Base-by-base conservation (phyloP, 2,329 filamentous ascomycete genomes). In the Botrytis paeoniae region DNA sequence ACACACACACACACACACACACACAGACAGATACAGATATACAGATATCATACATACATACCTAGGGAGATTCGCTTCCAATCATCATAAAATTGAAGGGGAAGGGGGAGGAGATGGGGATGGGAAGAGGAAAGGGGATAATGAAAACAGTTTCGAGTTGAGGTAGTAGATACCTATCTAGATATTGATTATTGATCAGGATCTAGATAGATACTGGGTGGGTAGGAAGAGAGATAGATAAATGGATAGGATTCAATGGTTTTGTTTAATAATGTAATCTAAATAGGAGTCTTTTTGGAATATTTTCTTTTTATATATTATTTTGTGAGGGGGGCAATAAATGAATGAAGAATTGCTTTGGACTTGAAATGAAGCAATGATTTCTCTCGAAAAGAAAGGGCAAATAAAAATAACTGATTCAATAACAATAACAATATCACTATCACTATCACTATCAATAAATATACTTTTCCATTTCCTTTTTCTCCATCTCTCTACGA, bases 61-160 rank as follows among this genome's bases (percentile, higher is more conserved):
- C 51, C n/a, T 18, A 18, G n/a, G n/a, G 1, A 18, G 51, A 29
- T 18, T 51, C 32, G 22, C 22, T 51, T 65, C 32, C 48, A 51
- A 51, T n/a, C 32, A n/a, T 51, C 12, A 51, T 37, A 63, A 43
- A 39, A 48, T 70, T 45, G 48, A 66, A 39, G 66, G 66, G 54
- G 18, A 4, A 25, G 20, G 20, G 41, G 5, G 4, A 32, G 12
- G 12, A 3, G 9, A 7, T 3, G 43, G 41, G 45, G 35, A 29
- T 22, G 8, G 41, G 9, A n/a, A 29, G 16, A 22, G 32, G 14
- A 32, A 35, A 54, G 48, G 20, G 65, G 12, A 69, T 32, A 14
- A 16, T 10, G 29, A 22, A 37, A 37, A 45, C 41, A 9, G 39
- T 37, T 39, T 62, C 59, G 60, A 62, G 29, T 20, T n/a, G 22